Percentiles rank a stretch among this genome's conserved stretches.
These are phyloP conservation scores for Lineolata rhizophorae DNA, from an alignment of 495 filamentous ascomycete species.

Conservation along the genomic window DNA sequence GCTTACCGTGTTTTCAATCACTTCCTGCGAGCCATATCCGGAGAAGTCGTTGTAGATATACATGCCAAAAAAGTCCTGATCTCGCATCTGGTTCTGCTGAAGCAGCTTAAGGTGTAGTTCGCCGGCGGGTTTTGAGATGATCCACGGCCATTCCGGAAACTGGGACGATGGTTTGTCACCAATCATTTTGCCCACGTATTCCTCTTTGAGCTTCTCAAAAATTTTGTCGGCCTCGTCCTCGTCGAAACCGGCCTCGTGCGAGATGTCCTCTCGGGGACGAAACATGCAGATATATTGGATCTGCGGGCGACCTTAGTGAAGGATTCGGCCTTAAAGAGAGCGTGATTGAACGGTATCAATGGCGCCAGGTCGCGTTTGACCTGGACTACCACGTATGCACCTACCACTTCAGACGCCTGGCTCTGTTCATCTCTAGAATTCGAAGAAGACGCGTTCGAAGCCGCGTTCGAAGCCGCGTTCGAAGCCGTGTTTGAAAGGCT, in stretches of 20 bases:
- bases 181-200: background rate
- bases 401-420: background rate
- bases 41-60: constrained; percentile 21
- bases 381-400: too few species aligned
- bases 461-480: background rate
- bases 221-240: background rate
- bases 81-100: constrained; percentile 9
- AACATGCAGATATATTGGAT: background rate
- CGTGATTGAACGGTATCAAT: background rate
- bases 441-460: background rate
- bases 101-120: background rate
- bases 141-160: constrained; percentile 4
- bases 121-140: constrained; percentile 2
- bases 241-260: background rate
- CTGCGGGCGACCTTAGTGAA: background rate
- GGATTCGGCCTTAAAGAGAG: background rate
- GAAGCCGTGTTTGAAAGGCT: background rate
- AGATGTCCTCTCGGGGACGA: background rate
- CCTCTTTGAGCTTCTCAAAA: background rate
- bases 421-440: background rate
- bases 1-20: constrained; percentile 19
- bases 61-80: constrained; percentile 21
- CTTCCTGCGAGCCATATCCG: constrained; percentile 20
- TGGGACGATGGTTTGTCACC: background rate
- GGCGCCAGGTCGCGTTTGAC: background rate